Percentiles rank a stretch among this genome's conserved stretches.
phyloP scores from a whole-genome alignment of 495 filamentous ascomycete genomes.

The Chaetomium tenue region DNA sequence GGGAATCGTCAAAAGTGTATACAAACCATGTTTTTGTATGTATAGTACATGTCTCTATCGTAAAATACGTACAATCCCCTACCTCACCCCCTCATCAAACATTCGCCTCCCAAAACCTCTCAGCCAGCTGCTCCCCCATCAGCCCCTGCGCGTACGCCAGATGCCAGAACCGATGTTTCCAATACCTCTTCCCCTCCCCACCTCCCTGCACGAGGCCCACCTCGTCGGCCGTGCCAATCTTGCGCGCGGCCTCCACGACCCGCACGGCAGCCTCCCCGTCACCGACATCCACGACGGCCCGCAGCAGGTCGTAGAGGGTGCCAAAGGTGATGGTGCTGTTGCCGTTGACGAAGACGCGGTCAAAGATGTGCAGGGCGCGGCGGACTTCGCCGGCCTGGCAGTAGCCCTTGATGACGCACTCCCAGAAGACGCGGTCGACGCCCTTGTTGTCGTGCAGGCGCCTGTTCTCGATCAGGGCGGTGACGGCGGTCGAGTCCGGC shows the following conservation, averaged over 20 bases:
- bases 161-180: slow-evolving; percentile 48
- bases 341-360: slow-evolving; percentile 40
- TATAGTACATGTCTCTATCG: background rate
- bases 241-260: slow-evolving; percentile 33
- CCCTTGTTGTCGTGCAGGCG: slow-evolving; percentile 36
- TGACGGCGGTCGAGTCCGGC: slow-evolving; percentile 58
- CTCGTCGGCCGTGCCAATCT: slow-evolving; percentile 33
- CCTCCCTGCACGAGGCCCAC: slow-evolving; percentile 17
- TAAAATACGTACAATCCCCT: background rate
- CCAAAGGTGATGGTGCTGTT: slow-evolving; percentile 45
- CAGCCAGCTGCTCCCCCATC: slow-evolving; percentile 25
- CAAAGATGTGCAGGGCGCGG: slow-evolving; percentile 52
- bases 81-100: background rate
- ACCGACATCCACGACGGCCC: slow-evolving; percentile 46
- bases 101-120: slow-evolving; percentile 13
- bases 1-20: too few relatives aligned
- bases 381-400: slow-evolving; percentile 46
- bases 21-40: background rate
- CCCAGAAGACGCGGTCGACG: slow-evolving; percentile 64
- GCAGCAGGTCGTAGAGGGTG: slow-evolving; percentile 47
- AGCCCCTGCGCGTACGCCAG: slow-evolving; percentile 37
- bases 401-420: slow-evolving; percentile 65
- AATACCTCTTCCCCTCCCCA: slow-evolving; percentile 28
- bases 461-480: slow-evolving; percentile 51
- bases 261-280: slow-evolving; percentile 35